phyloP scores from a whole-genome alignment of 345 rosid species.

The Aquilaria malaccensis region DNA sequence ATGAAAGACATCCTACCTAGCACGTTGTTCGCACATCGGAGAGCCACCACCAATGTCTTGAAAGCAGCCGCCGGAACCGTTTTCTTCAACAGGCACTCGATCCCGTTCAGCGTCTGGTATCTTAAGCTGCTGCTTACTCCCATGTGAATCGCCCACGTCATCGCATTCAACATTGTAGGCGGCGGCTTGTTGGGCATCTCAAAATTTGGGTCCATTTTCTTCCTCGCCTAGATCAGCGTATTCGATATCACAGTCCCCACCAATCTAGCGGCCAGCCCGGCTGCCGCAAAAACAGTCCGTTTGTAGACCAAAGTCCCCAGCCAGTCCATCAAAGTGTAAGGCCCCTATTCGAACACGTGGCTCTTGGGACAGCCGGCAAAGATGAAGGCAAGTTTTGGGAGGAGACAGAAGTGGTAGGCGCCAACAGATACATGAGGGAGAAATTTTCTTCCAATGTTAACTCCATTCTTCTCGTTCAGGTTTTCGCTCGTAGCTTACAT shows the following conservation, averaged over 20 bases:
- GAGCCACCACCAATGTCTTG: constrained; percentile 74
- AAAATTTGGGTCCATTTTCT: constrained; percentile 89
- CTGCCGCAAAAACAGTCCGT: constrained; percentile 76
- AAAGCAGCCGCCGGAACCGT: constrained; percentile 52
- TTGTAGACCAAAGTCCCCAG: constrained; percentile 77
- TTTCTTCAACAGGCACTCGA: constrained; percentile 65
- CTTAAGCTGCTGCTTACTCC: constrained; percentile 86
- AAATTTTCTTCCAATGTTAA: constrained; percentile 30
- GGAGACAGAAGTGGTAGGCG: constrained; percentile 52
- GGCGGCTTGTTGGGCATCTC: constrained; percentile 93
- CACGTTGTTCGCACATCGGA: constrained; percentile 74
- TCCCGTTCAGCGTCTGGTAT: constrained; percentile 84
- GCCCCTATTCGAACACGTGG: constrained; percentile 88
- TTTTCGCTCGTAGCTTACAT: too few relatives aligned
- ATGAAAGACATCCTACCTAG: constrained; percentile 95
- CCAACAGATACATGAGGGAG: constrained; percentile 85
- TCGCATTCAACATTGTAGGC: constrained; percentile 71
- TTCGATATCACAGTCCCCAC: constrained; percentile 81
- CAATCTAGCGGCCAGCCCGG: constrained; percentile 88
- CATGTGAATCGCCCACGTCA: constrained; percentile 93
- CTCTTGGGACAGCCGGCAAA: constrained; percentile 76
- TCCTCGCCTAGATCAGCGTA: constrained; percentile 76
- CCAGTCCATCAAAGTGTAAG: constrained; percentile 40
- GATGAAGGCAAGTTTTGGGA: constrained; percentile 52
- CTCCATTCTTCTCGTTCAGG: too few relatives aligned